phyloP scores from a whole-genome alignment of 1,139 yeast genomes.

The Yamadazyma conglobata region DNA sequence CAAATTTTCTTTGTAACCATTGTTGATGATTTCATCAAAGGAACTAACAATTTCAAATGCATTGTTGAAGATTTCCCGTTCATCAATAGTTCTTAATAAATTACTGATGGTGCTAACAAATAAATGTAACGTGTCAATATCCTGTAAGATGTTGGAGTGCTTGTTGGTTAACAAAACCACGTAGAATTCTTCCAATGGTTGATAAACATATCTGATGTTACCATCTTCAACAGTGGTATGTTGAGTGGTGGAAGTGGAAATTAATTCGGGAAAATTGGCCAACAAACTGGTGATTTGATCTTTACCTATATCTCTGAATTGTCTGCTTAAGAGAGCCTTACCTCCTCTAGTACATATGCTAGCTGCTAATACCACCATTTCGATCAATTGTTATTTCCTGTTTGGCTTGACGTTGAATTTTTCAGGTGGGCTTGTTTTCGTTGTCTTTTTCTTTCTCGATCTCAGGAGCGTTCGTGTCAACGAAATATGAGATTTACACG shows the following conservation, averaged over 20 bases:
- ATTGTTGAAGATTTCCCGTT: conserved; percentile 75
- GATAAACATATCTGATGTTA: conserved; percentile 88
- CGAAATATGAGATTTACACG: no score
- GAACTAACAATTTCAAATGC: conserved; percentile 90
- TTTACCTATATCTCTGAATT: conserved; percentile 79
- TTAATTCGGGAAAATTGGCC: conserved; percentile 81
- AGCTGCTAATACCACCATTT: conserved; percentile 71
- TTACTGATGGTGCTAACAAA: conserved; percentile 81
- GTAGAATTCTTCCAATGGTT: conserved; percentile 92
- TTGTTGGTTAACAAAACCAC: conserved; percentile 89
- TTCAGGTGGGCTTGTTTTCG: conserved; percentile 1
- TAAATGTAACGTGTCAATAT: conserved; percentile 85
- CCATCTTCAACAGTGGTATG: conserved; percentile 96
- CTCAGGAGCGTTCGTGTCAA: conserved; percentile 13
- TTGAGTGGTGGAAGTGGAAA: conserved; percentile 69
- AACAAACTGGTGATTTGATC: conserved; percentile 85
- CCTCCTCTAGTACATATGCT: conserved; percentile 95
- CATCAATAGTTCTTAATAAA: conserved; percentile 71
- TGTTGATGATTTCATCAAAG: conserved; percentile 86
- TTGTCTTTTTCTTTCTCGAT: conserved; percentile 6
- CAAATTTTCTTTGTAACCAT: conserved; percentile 89
- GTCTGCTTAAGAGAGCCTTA: conserved; percentile 88
- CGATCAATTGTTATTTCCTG: no score
- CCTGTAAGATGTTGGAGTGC: conserved; percentile 90
- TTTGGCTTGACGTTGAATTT: conserved; percentile 1